A percentile compares a stretch with the other conserved stretches of the same genome.
Evolutionary conservation across 2,329 filamentous ascomycete genomes (phyloP).

Genomic region (Cryphonectria japonica): DNA sequence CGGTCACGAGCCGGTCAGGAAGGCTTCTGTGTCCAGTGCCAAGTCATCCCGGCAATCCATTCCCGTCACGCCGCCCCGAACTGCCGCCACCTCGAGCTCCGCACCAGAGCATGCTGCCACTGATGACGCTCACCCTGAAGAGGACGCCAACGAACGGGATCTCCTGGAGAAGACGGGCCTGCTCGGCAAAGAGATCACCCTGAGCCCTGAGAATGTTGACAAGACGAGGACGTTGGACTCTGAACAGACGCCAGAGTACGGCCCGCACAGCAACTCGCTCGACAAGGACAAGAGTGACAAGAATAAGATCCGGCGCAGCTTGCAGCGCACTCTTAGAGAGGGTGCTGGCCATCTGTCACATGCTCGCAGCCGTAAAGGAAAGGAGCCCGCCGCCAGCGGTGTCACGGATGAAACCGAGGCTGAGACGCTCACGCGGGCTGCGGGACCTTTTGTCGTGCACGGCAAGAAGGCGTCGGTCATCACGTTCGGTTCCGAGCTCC

Average conservation of each 20-base stretch:
- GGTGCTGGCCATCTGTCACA: constrained; percentile 67
- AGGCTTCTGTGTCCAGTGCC: constrained; percentile 49
- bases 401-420: constrained; percentile 58
- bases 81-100: constrained; percentile 37
- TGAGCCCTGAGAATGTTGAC: constrained; percentile 47
- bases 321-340: constrained; percentile 89
- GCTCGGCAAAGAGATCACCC: constrained; percentile 51
- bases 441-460: constrained; percentile 92
- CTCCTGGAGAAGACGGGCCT: constrained; percentile 71
- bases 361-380: constrained; percentile 76
- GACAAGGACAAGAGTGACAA: constrained; percentile 61
- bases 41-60: constrained; percentile 42
- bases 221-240: constrained; percentile 45
- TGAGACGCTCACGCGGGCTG: constrained; percentile 75
- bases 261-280: constrained; percentile 31
- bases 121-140: constrained; percentile 47
- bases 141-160: constrained; percentile 70
- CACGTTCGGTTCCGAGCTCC: constrained; percentile 92
- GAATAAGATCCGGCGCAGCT: constrained; percentile 77
- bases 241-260: constrained; percentile 43
- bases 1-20: constrained; percentile 43
- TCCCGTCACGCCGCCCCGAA: constrained; percentile 40
- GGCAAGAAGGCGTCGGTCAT: constrained; percentile 98
- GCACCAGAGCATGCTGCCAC: constrained; percentile 37
- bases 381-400: constrained; percentile 68